phyloP scores from a whole-genome alignment of 371 early-diverging fungal species.

The Rhizopus microsporus region DNA sequence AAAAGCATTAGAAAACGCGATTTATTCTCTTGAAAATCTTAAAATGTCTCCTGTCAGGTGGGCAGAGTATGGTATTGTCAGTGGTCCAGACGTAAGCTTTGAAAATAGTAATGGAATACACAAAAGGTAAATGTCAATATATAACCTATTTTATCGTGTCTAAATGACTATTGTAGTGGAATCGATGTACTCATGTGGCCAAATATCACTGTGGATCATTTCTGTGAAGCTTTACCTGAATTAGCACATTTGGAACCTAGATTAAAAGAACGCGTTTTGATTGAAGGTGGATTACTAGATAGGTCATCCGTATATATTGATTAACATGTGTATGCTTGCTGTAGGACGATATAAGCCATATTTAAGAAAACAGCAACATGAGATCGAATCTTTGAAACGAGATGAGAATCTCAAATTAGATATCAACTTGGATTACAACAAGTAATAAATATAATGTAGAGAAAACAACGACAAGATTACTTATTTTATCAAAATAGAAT shows the following conservation, averaged over 20 bases:
- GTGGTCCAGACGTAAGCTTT: not conserved
- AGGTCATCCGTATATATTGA: not conserved
- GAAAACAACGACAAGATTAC: not conserved
- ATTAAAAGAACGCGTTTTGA: constrained; percentile 48
- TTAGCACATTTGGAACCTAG: constrained; percentile 45
- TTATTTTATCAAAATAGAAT: constrained; percentile 36
- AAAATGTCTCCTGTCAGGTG: constrained; percentile 54
- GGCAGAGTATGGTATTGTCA: constrained; percentile 47
- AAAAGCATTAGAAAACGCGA: constrained; percentile 37
- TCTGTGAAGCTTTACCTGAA: constrained; percentile 49
- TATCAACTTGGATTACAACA: constrained; percentile 65
- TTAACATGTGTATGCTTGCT: not conserved
- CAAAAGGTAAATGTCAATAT: not conserved
- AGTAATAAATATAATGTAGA: constrained; percentile 31
- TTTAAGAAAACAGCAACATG: constrained; percentile 63
- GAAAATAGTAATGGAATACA: constrained; percentile 28
- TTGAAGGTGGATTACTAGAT: constrained; percentile 45
- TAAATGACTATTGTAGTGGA: constrained; percentile 42
- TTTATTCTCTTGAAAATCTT: constrained; percentile 40
- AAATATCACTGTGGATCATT: constrained; percentile 43
- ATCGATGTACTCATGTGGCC: constrained; percentile 58
- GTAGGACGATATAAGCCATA: constrained; percentile 72
- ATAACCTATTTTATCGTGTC: no score
- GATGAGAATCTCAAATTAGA: constrained; percentile 71
- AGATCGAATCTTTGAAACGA: constrained; percentile 64